These are phyloP conservation scores for Plasmodium vivax DNA, from an alignment of 169 alveolate species.

Conservation along the genomic window DNA sequence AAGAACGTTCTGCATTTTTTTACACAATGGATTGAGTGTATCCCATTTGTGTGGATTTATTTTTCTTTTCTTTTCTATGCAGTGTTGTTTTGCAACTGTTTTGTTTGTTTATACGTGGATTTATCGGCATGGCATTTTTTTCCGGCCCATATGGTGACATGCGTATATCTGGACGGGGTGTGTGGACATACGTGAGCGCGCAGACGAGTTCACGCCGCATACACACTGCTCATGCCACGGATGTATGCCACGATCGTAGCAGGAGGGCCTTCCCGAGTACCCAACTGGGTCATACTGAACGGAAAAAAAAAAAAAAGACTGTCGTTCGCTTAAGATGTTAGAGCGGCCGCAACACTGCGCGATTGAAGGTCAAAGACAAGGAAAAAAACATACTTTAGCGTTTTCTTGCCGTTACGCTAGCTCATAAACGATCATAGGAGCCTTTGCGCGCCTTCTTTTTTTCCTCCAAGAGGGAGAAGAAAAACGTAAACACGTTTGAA, in stretches of 20 bases:
- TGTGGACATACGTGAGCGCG: neutral
- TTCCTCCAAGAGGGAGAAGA: neutral
- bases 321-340: neutral
- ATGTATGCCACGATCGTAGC: neutral
- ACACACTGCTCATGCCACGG: neutral
- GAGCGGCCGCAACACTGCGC: neutral
- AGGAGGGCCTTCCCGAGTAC: neutral
- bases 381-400: neutral
- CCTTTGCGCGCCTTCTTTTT: neutral
- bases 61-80: neutral
- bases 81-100: neutral
- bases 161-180: neutral
- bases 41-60: neutral
- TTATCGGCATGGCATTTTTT: neutral
- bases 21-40: neutral
- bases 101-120: neutral
- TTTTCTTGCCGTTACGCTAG: neutral
- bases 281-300: neutral
- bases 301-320: neutral
- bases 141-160: neutral
- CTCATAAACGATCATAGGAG: neutral
- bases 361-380: neutral
- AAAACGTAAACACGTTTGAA: neutral
- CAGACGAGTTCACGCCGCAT: neutral
- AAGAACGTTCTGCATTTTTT: neutral